Base-by-base conservation (phyloP, 2,329 filamentous ascomycete species). In the Falciphora oryzae region DNA sequence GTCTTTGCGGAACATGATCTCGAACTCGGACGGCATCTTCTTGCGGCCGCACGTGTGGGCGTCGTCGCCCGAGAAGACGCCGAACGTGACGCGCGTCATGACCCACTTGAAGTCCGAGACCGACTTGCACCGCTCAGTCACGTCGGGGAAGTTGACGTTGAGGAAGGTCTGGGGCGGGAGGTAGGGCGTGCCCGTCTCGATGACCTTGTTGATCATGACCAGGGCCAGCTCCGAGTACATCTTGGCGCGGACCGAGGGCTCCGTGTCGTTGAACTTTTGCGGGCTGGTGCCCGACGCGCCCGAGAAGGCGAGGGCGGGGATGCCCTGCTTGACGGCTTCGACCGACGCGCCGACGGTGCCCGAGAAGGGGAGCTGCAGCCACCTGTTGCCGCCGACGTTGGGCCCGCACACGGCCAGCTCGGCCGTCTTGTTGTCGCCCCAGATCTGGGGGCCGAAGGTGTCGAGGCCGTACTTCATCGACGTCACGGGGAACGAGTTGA, bases 261-360 rank as follows among this genome's bases (percentile, higher is more conserved):
- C 75, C 1, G 79, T 75, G 69, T 87, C 79, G 80, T 82, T 90
- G 0, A 83, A 79, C 44, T 35, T 29, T 58, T 44, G 44, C 1
- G 82, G 81, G 32, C 75, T 79, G 18, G 78, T 78, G 7, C 77
- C 77, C 0, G 81, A 80, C 1, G 75, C 73, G 7, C 87, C 88
- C 0, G 84, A 87, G 75, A 91, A 91, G 22, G 88, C 89, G 65
- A 92, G 82, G n/a, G 83, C 84, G 0, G 89, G 89, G 65, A 90
- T 83, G 1, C 82, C 80, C 1, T 76, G 77, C 27, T 82, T 76
- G 4, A 79, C 83, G 0, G 88, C 87, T 67, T 86, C 85, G 44
- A 78, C 80, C 10, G 88, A 85, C 0, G 85, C 85, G 62, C 88
- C 87, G n/a, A 89, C 84, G 28, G 89, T 91, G 6, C 89, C 88